Evolutionary conservation across 441 rosid species (phyloP).

Genomic region (Melianthus villosus): DNA sequence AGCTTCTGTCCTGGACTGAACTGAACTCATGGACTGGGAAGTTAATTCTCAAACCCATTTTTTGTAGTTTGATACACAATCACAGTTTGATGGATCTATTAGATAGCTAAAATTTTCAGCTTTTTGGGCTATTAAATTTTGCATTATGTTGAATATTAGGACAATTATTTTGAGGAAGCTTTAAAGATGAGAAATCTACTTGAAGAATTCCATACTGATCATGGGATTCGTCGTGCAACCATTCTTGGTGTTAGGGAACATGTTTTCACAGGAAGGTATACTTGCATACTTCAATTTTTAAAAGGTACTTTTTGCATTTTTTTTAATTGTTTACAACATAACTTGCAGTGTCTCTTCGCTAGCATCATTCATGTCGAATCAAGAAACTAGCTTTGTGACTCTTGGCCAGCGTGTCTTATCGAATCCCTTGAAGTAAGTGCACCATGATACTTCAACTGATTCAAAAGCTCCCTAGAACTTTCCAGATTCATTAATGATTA

Average conservation of each 20-base stretch:
- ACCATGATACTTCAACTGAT: slow-evolving; percentile 4
- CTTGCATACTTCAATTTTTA: slow-evolving; percentile 6
- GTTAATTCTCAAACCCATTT: too few relatives aligned
- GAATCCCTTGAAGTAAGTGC: slow-evolving; percentile 77
- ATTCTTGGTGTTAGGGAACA: slow-evolving; percentile 98
- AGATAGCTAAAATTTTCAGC: too few relatives aligned
- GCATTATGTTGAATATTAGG: slow-evolving; percentile 19
- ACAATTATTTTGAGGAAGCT: slow-evolving; percentile 97
- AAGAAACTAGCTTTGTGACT: slow-evolving; percentile 91
- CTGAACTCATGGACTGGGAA: too few relatives aligned
- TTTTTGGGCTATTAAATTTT: not conserved
- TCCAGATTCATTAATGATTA: slow-evolving; percentile 6
- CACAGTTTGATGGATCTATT: too few relatives aligned
- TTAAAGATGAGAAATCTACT: slow-evolving; percentile 93
- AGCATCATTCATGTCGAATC: slow-evolving; percentile 92
- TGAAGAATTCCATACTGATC: slow-evolving; percentile 68
- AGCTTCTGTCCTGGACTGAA: too few relatives aligned
- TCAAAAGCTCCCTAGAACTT: slow-evolving; percentile 8
- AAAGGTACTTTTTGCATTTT: not conserved
- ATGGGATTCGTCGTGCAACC: slow-evolving; percentile 79
- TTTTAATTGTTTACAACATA: slow-evolving; percentile 7
- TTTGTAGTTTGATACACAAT: too few relatives aligned
- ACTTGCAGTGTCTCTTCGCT: slow-evolving; percentile 85
- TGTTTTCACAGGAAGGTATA: slow-evolving; percentile 91
- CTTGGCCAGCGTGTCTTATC: slow-evolving; percentile 94